Base-by-base conservation (phyloP, 352 stramenopile genomes). In the Pythium sp. region DNA sequence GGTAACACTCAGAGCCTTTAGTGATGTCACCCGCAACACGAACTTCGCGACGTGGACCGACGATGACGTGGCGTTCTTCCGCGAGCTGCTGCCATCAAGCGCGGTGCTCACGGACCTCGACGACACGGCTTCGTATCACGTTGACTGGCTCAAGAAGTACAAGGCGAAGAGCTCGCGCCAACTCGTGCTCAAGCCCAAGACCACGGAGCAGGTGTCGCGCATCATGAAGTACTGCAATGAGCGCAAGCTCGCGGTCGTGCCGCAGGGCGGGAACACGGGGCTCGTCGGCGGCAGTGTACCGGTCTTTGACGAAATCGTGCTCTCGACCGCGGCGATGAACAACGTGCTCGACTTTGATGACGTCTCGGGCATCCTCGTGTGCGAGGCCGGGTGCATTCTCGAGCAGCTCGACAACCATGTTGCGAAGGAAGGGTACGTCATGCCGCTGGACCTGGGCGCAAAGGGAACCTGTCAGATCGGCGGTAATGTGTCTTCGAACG, bases 391-490 rank as follows among this genome's bases (percentile, higher is more conserved):
- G 38, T 98, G 89, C 60, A 97, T 99, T 53, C 82, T 99, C n/a
- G 90, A 98, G 74, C 87, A 92, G 58, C 78, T 99, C 7, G 93
- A 99, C 71, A 78, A 84, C 47, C 90, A 92, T 68, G 89, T 98
- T 24, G 76, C 75, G 22, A 83, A 92, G 67, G 67, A 87, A 38
- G 87, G 84, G 41, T 94, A 91, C 81, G 88, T 97, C 69, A 96
- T 99, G 72, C 97, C 97, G 18, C 73, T 99, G 22, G 97, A 99
- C 72, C 84, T 99, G 4, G 97, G 95, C 30, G 93, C 97, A 20
- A 99, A 99, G 70, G 97, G 97, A 46, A 95, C 89, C 18, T 99
- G 97, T 72, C 87, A 96, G 74, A 99, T 99, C 71, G 97, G 97
- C 54, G 97, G 97, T 32, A 99, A 99, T 77, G 76, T 99, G 2